Evolutionary conservation across 768 basidiomycete species (phyloP).

Genomic region (Cytidiella melzeri): DNA sequence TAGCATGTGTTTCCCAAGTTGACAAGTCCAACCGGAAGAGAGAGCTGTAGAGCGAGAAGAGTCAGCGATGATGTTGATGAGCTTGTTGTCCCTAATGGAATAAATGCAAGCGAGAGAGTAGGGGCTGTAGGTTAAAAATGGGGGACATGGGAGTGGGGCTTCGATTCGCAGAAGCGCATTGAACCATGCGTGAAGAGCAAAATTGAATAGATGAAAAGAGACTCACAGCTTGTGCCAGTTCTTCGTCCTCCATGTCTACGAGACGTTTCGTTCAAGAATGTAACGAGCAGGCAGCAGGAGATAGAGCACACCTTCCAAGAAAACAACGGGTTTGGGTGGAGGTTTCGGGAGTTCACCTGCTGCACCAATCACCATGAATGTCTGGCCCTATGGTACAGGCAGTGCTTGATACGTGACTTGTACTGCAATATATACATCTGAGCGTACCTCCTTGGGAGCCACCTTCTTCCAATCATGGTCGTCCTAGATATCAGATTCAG

Average conservation of each 20-base stretch:
- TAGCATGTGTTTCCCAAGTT: constrained; percentile 97
- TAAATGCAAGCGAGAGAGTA: neutral
- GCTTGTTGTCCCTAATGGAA: neutral
- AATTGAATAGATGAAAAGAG: too few relatives aligned
- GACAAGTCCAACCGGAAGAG: constrained; percentile 73
- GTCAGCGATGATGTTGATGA: neutral
- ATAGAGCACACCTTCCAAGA: constrained; percentile 66
- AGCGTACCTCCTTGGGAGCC: constrained; percentile 66
- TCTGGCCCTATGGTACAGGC: constrained; percentile 61
- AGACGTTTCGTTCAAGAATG: neutral
- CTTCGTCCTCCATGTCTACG: constrained; percentile 75
- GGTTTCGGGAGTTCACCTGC: constrained; percentile 90
- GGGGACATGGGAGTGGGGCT: neutral
- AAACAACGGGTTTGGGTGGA: constrained; percentile 70
- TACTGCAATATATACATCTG: neutral
- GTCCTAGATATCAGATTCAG: constrained; percentile 43
- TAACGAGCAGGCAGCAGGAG: neutral
- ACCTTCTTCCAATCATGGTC: constrained; percentile 85
- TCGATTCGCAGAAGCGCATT: too few relatives aligned
- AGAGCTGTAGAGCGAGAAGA: constrained; percentile 46
- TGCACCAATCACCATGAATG: constrained; percentile 89
- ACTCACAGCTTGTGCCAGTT: constrained; percentile 75
- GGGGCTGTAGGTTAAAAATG: neutral
- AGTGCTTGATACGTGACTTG: neutral
- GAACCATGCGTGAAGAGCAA: neutral